phyloP scores from a whole-genome alignment of 73 alveolate species.

The Effrenium voratum region DNA sequence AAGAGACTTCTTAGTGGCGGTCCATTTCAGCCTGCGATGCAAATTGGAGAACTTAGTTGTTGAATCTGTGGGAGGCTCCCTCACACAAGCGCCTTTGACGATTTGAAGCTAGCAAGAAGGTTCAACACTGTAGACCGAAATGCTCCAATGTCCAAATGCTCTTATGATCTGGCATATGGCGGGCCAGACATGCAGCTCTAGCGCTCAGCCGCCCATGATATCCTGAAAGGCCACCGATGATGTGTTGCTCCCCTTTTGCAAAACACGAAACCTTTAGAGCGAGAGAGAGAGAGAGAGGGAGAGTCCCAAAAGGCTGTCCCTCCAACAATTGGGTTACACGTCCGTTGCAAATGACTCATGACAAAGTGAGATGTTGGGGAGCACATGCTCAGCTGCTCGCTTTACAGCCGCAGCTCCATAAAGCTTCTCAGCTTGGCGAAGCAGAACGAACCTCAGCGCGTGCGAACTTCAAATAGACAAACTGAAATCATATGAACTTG shows the following conservation, averaged over 20 bases:
- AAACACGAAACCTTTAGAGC: background rate
- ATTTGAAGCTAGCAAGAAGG: background rate
- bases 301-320: background rate
- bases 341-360: background rate
- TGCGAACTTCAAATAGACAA: background rate
- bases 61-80: background rate
- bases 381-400: background rate
- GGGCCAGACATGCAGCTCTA: no score
- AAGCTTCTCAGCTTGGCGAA: constrained; percentile 82
- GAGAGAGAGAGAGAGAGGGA: background rate
- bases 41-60: background rate
- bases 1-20: background rate
- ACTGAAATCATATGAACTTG: no score
- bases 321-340: background rate
- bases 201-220: no score
- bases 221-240: background rate
- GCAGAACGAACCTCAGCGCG: constrained; percentile 63
- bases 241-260: background rate
- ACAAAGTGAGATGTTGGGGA: background rate
- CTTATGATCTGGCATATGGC: background rate
- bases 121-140: background rate
- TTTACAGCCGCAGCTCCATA: constrained; percentile 73
- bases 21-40: background rate
- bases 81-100: background rate
- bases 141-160: background rate